phyloP scores from a whole-genome alignment of 345 rosid genomes.

The Geranium brycei region DNA sequence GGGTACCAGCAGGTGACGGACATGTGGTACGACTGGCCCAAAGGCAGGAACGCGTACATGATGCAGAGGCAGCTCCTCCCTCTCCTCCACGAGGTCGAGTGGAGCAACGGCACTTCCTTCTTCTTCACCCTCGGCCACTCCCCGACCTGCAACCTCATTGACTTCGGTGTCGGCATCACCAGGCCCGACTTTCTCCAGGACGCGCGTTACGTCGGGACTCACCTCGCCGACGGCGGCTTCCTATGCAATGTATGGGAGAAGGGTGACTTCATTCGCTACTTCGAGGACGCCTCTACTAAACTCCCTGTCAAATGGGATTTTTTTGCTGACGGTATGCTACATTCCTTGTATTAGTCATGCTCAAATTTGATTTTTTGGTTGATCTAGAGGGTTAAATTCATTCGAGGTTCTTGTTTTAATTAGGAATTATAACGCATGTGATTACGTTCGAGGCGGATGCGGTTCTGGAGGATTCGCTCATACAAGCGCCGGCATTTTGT shows the following conservation, averaged over 20 bases:
- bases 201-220: constrained; percentile 22
- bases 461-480: constrained; percentile 13
- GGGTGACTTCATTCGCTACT: constrained; percentile 25
- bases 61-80: constrained; percentile 22
- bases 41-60: constrained; percentile 21
- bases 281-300: constrained; percentile 21
- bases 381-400: not conserved
- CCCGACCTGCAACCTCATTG: constrained; percentile 8
- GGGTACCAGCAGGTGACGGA: constrained; percentile 13
- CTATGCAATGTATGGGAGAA: constrained; percentile 33
- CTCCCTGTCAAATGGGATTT: constrained; percentile 27
- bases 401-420: not conserved
- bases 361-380: not conserved
- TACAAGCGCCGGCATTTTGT: constrained; percentile 25
- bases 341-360: not conserved
- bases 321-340: constrained; percentile 17
- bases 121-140: constrained; percentile 16
- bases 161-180: constrained; percentile 22
- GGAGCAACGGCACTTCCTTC: constrained; percentile 32
- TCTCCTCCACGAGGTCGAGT: constrained; percentile 17
- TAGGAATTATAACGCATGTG: constrained; percentile 22
- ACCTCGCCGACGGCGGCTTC: constrained; percentile 18
- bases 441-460: constrained; percentile 30
- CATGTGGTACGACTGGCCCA: constrained; percentile 30
- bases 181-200: constrained; percentile 31